Conservation (phyloP, 306 rosid species). For the Cicer pinnatifidum region DNA sequence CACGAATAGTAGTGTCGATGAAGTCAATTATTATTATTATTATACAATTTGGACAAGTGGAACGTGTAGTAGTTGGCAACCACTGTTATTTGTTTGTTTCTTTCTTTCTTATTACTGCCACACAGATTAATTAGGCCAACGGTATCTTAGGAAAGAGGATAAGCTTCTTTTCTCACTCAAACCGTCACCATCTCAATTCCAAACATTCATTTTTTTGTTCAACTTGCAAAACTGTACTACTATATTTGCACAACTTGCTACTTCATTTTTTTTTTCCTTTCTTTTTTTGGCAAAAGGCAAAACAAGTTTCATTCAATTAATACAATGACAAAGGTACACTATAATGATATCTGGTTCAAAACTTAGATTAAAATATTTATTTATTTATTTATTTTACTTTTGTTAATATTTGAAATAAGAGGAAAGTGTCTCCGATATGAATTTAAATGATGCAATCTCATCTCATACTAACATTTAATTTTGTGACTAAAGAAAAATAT, state of each 20-base stretch:
- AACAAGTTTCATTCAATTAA: too few species aligned
- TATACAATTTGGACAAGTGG: conserved; percentile 51
- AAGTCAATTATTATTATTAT: conserved; percentile 14
- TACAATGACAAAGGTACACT: too few species aligned
- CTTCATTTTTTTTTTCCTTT: neutral
- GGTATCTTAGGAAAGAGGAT: neutral
- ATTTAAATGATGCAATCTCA: too few species aligned
- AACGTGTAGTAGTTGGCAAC: conserved; percentile 42
- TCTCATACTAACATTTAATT: too few species aligned
- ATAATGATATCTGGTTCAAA: too few species aligned
- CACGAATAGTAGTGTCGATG: conserved; percentile 45
- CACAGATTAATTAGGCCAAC: neutral
- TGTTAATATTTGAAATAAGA: too few species aligned
- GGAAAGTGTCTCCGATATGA: too few species aligned
- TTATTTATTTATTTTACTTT: too few species aligned
- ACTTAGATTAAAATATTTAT: too few species aligned
- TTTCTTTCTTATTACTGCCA: conserved; percentile 11
- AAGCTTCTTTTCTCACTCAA: conserved; percentile 16
- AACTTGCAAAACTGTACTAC: conserved; percentile 33
- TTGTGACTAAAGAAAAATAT: too few species aligned
- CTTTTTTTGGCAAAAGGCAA: too few species aligned
- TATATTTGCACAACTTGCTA: conserved; percentile 6
- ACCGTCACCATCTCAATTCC: conserved; percentile 16
- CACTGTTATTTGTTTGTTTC: conserved; percentile 28
- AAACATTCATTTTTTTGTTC: neutral